Conservation (phyloP, 306 rosid species). For the Hippophae gyantsensis region DNA sequence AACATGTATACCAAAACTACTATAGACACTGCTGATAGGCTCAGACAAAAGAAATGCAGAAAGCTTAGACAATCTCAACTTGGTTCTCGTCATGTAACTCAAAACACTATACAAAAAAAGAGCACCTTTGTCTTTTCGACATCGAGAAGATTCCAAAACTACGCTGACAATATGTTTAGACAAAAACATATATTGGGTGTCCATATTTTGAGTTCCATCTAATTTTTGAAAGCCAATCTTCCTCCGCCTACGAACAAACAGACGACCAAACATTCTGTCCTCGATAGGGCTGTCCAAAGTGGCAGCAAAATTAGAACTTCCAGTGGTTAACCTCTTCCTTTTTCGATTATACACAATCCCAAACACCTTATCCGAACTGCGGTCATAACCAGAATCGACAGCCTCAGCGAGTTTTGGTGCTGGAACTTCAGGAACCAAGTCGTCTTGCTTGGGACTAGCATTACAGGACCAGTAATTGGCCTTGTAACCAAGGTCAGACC, state of each 20-base stretch:
- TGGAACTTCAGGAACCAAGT: conserved; percentile 1
- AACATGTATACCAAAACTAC: conserved; percentile 33
- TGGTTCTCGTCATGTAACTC: conserved; percentile 23
- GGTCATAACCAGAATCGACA: not conserved
- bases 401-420: not conserved
- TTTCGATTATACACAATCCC: conserved; percentile 49
- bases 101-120: conserved; percentile 37
- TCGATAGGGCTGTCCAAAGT: not conserved
- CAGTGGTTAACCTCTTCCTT: conserved; percentile 25
- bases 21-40: conserved; percentile 28
- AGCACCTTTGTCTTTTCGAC: conserved; percentile 12
- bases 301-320: conserved; percentile 5
- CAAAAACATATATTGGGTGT: not conserved
- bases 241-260: conserved; percentile 36
- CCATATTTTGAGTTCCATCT: not conserved
- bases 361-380: conserved; percentile 23
- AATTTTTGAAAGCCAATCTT: conserved; percentile 12
- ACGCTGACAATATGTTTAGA: conserved; percentile 14
- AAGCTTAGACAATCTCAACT: conserved; percentile 33
- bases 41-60: conserved; percentile 38
- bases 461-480: conserved; percentile 15
- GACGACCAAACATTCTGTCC: conserved; percentile 38
- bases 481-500: conserved; percentile 6
- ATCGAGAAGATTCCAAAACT: conserved; percentile 20
- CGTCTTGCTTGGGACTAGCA: not conserved